Base-by-base conservation (phyloP, 1,284 basidiomycete genomes). In the Erythrobasidium hasegawianum region DNA sequence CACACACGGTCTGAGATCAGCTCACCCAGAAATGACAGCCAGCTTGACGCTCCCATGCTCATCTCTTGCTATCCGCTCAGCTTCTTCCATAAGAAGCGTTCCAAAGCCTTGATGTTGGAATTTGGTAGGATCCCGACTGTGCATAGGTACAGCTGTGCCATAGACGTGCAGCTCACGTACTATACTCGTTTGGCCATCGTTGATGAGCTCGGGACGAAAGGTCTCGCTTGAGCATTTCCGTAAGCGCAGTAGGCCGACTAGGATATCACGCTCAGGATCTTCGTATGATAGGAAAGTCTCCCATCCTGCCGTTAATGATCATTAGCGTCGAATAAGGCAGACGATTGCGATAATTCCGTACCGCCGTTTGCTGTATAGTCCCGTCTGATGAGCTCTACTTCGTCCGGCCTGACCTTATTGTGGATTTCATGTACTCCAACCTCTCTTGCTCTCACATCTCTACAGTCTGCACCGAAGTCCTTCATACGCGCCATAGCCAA, bases 241-340 rank as follows among this genome's bases (percentile, higher is more conserved):
- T 74, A 99, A 79, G 18, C 96, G 86, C 56, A 99, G 81, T 27
- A 99, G 80, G 11, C 96, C 96, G 67, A 99, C 87, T 57, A 99
- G 85, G 75, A 99, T 98, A 75, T 99, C 96, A 69, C 85, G 86
- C 77, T 93, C 90, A 2, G 95, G 94, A 78, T 99, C 96, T 80
- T 99, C 96, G 77, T 98, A 99, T 20, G 93, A 94, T 16, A 99
- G 81, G 84, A 99, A 99, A 0, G 95, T 97, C 80, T 99, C 96
- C 96, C 96, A 99, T 24, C 95, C 90, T 2, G n/a, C n/a, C n/a
- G n/a, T n/a, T n/a, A n/a, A n/a, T n/a, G n/a, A n/a, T n/a, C n/a
- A n/a, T n/a, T 41, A 41, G 40, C 40, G 40, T 41, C 40, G n/a
- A n/a, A n/a, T n/a, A n/a, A n/a, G n/a, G 16, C n/a, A 24, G n/a